phyloP scores from a whole-genome alignment of 202 grass and related monocot genomes.

The Carex sylvatica region DNA sequence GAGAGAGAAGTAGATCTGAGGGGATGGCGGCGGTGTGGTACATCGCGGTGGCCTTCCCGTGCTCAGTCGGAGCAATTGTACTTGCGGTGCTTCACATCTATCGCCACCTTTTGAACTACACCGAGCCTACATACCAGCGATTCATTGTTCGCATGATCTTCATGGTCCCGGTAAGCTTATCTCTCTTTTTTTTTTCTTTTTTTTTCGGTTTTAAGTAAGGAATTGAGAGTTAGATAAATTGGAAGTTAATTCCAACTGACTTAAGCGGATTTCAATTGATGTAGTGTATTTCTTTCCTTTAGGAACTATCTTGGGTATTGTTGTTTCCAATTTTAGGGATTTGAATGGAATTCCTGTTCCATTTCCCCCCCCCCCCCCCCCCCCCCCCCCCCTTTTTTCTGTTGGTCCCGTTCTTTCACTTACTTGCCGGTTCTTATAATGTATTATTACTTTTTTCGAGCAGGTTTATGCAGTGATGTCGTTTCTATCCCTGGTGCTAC shows the following conservation, averaged over 20 bases:
- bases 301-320: neutral
- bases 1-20: conserved; percentile 23
- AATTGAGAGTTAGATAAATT: neutral
- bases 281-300: conserved; percentile 6
- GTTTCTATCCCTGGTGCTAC: conserved; percentile 68
- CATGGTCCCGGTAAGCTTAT: conserved; percentile 71
- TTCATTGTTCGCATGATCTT: conserved; percentile 96
- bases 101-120: conserved; percentile 86
- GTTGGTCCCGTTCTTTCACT: neutral
- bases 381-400: neutral
- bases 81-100: conserved; percentile 79
- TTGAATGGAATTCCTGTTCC: conserved; percentile 5
- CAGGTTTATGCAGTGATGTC: conserved; percentile 96
- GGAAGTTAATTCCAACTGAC: neutral
- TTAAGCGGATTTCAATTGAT: neutral
- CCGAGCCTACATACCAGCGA: conserved; percentile 69
- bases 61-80: conserved; percentile 68
- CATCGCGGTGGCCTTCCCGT: conserved; percentile 72
- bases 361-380: neutral
- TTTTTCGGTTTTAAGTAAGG: neutral
- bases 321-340: conserved; percentile 12
- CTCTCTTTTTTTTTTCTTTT: neutral
- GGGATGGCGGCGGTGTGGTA: conserved; percentile 62
- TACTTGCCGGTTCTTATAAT: conserved; percentile 13
- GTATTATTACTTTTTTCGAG: conserved; percentile 16